A percentile compares a stretch with the other conserved stretches of the same genome.
These are phyloP conservation scores for Ilyonectria mors-panacis DNA, from an alignment of 2,329 filamentous ascomycete species.

Conservation along the genomic window DNA sequence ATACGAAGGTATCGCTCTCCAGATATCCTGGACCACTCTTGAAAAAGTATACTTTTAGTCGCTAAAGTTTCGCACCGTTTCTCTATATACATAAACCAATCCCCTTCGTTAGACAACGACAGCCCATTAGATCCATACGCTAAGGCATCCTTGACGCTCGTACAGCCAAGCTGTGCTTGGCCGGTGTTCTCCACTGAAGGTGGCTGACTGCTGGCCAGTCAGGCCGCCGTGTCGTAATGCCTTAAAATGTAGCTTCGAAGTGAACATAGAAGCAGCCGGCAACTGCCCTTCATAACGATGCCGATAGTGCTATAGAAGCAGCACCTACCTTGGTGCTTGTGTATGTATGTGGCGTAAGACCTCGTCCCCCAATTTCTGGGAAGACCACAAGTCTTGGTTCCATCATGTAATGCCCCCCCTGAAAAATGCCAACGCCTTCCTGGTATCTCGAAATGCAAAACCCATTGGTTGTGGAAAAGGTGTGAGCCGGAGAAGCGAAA, in stretches of 20 bases:
- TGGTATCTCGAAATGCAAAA: constrained; percentile 58
- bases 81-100: constrained; percentile 45
- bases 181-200: constrained; percentile 15
- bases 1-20: constrained; percentile 6
- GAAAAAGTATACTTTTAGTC: constrained; percentile 28
- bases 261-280: constrained; percentile 39
- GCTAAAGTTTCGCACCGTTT: constrained; percentile 28
- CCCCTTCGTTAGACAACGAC: constrained; percentile 33
- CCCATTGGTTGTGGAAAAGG: constrained; percentile 41
- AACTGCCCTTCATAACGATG: constrained; percentile 39
- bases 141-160: constrained; percentile 25
- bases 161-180: constrained; percentile 18
- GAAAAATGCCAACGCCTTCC: constrained; percentile 55
- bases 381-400: constrained; percentile 35
- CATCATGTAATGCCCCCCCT: constrained; percentile 42
- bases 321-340: constrained; percentile 29
- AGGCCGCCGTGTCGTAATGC: constrained; percentile 38
- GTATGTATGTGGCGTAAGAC: constrained; percentile 39
- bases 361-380: constrained; percentile 27
- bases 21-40: background rate
- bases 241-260: constrained; percentile 38
- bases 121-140: constrained; percentile 45
- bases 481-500: constrained; percentile 43
- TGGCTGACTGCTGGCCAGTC: constrained; percentile 17
- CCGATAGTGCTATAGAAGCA: constrained; percentile 38